A percentile compares a stretch with the other conserved stretches of the same genome.
Evolutionary conservation across 2,329 filamentous ascomycete genomes (phyloP).

Genomic region (Ascochyta rabiei): DNA sequence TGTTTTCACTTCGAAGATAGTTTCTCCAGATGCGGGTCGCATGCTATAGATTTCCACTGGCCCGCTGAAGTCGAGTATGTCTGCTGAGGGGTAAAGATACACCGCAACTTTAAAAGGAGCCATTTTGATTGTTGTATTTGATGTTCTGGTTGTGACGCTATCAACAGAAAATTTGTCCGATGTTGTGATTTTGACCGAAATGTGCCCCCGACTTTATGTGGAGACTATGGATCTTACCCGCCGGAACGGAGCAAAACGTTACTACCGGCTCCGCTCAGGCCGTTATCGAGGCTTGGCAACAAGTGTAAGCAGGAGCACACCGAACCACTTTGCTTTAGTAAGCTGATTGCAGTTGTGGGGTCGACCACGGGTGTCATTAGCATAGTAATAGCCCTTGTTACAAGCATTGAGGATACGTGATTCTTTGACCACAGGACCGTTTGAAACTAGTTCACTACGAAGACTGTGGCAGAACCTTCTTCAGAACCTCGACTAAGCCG

Average conservation of each 20-base stretch:
- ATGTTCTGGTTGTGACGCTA: not conserved
- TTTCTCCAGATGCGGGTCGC: slow-evolving; percentile 31
- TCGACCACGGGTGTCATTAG: not conserved
- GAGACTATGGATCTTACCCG: not conserved
- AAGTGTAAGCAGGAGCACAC: not conserved
- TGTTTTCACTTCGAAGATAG: slow-evolving; percentile 43
- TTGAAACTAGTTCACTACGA: not conserved
- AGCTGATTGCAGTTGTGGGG: not conserved
- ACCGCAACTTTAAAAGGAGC: slow-evolving; percentile 46
- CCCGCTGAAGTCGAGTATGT: slow-evolving; percentile 52
- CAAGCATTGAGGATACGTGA: not conserved
- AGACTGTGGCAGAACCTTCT: slow-evolving; percentile 52
- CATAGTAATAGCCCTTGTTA: not conserved
- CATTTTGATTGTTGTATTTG: slow-evolving; percentile 14
- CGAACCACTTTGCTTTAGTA: not conserved
- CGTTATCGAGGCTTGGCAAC: not conserved
- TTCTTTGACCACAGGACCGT: not conserved
- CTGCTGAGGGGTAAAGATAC: slow-evolving; percentile 46
- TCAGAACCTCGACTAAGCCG: slow-evolving; percentile 59
- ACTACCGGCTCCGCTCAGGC: slow-evolving; percentile 1
- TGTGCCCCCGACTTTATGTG: not conserved
- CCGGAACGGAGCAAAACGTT: slow-evolving; percentile 3
- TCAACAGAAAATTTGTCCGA: not conserved
- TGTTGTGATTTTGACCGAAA: not conserved
- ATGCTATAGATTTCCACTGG: slow-evolving; percentile 48